phyloP scores from a whole-genome alignment of 1,139 yeast genomes.

The Eremothecium gossypii region DNA sequence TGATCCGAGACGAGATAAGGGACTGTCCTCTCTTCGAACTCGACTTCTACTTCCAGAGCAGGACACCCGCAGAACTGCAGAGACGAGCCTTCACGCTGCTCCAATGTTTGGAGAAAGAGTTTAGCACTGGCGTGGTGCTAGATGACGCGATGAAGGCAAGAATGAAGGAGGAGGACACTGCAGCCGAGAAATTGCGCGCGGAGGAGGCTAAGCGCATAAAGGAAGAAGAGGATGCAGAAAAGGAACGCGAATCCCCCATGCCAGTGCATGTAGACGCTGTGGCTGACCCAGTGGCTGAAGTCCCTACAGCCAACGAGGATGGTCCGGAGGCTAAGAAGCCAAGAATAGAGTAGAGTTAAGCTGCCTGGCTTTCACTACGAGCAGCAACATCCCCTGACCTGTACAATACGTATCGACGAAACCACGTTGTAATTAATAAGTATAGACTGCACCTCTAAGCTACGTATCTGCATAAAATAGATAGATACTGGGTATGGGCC shows the following conservation, averaged over 20 bases:
- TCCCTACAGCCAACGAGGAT: no score
- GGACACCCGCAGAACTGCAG: conserved; percentile 54
- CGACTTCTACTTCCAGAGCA: conserved; percentile 63
- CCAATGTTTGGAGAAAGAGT: conserved; percentile 56
- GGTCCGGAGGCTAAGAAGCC: no score
- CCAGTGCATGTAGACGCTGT: conserved; percentile 9
- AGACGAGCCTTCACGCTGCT: conserved; percentile 62
- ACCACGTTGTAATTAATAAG: background rate
- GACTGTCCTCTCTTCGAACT: conserved; percentile 54
- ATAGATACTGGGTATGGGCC: no score
- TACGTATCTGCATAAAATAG: no score
- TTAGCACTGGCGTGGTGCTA: conserved; percentile 24
- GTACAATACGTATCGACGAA: background rate
- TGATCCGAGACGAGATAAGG: conserved; percentile 52
- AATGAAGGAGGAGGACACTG: conserved; percentile 23
- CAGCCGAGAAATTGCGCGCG: conserved; percentile 19
- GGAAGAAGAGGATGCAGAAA: conserved; percentile 1
- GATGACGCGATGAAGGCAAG: conserved; percentile 23
- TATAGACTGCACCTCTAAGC: no score
- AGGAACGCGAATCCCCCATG: background rate
- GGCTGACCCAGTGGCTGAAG: background rate
- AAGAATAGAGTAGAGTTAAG: conserved; percentile 12
- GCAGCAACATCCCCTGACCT: background rate
- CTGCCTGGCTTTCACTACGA: background rate
- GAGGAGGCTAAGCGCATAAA: conserved; percentile 2